Percentiles rank a stretch among this genome's conserved stretches.
Evolutionary conservation across 2,329 filamentous ascomycete species (phyloP).

Genomic region (Penicillium sclerotigenum): DNA sequence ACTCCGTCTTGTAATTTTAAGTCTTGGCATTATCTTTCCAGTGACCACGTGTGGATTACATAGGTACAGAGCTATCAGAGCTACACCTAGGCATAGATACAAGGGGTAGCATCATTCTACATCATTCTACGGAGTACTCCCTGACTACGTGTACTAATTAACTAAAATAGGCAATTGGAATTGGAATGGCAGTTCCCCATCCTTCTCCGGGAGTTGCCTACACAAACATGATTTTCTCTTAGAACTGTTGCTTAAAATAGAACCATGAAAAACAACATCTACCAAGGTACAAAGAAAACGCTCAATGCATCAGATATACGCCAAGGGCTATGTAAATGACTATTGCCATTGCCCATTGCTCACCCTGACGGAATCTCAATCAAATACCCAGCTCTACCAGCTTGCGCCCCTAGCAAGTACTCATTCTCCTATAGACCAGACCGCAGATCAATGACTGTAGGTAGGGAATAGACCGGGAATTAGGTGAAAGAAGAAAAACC

Average conservation of each 20-base stretch:
- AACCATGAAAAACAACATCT: not conserved
- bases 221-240: not conserved
- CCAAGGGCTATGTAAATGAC: slow-evolving; percentile 2
- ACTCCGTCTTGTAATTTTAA: not conserved
- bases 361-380: not conserved
- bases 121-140: no score
- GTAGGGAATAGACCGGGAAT: not conserved
- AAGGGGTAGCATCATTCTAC: no score
- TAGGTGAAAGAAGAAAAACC: not conserved
- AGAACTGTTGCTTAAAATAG: not conserved
- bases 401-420: not conserved
- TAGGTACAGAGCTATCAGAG: no score
- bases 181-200: no score
- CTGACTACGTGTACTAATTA: no score
- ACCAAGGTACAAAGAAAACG: slow-evolving; percentile 1
- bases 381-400: slow-evolving; percentile 2
- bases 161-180: no score
- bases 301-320: slow-evolving; percentile 1
- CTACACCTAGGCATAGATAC: no score
- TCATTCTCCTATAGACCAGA: slow-evolving; percentile 5
- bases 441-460: not conserved
- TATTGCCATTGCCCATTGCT: not conserved
- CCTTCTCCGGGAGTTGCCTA: not conserved
- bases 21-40: not conserved
- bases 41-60: slow-evolving; percentile 11